Evolutionary conservation across 2,329 filamentous ascomycete genomes (phyloP).

Genomic region (Apiospora marii): DNA sequence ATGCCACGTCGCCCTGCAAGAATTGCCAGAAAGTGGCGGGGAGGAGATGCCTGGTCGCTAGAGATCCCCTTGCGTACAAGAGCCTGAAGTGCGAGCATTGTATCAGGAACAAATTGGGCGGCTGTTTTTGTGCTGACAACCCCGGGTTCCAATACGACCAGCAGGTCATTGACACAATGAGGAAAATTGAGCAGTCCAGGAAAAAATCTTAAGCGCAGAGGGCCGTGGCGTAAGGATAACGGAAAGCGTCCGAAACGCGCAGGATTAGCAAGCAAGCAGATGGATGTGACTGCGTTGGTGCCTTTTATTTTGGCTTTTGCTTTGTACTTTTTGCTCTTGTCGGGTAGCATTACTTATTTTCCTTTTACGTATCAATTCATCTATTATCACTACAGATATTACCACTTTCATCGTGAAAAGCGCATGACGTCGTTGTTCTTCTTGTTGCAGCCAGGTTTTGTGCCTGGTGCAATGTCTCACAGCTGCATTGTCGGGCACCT

Average conservation of each 20-base stretch:
- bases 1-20: not conserved
- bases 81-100: not conserved
- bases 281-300: no score
- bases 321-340: no score
- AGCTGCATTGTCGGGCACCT: not conserved
- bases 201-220: no score
- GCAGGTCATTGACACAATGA: not conserved
- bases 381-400: not conserved
- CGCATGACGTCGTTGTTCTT: not conserved
- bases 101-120: not conserved
- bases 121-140: not conserved
- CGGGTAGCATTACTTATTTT: not conserved
- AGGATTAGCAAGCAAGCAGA: no score
- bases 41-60: not conserved
- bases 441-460: not conserved
- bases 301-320: no score
- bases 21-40: not conserved
- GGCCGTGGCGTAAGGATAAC: not conserved
- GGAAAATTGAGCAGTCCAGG: not conserved
- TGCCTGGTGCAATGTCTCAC: not conserved
- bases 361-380: not conserved
- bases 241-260: no score
- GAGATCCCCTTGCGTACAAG: not conserved
- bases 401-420: not conserved
- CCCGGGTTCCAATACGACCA: not conserved